These are phyloP conservation scores for Candida rishiriensis DNA, from an alignment of 805 yeast species.

Conservation along the genomic window DNA sequence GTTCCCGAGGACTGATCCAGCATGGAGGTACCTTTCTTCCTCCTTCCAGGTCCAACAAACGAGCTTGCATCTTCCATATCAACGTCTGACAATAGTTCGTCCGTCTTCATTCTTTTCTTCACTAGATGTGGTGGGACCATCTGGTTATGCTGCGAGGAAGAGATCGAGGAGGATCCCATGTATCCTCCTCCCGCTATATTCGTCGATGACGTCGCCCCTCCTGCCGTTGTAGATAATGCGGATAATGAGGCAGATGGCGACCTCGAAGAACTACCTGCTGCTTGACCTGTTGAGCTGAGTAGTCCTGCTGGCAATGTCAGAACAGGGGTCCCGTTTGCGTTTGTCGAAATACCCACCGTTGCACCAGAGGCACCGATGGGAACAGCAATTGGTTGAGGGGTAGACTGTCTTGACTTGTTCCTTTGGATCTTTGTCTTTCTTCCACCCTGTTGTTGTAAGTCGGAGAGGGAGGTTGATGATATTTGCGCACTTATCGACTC, in stretches of 20 bases:
- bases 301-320: background rate
- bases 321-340: background rate
- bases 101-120: constrained; percentile 16
- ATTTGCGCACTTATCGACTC: constrained; percentile 18
- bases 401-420: constrained; percentile 16
- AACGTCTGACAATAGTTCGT: constrained; percentile 14
- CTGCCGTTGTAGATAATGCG: background rate
- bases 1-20: constrained; percentile 26
- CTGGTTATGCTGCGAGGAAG: constrained; percentile 1
- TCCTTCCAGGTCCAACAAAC: constrained; percentile 8
- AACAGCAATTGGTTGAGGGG: constrained; percentile 8
- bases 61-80: constrained; percentile 17
- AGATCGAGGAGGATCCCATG: background rate
- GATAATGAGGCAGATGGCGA: background rate
- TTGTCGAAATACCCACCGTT: background rate
- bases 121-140: background rate
- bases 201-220: no score
- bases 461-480: constrained; percentile 14
- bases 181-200: background rate
- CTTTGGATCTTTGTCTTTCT: constrained; percentile 12
- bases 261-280: background rate
- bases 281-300: background rate
- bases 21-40: constrained; percentile 8
- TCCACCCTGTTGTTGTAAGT: constrained; percentile 1
- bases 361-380: background rate